Base-by-base conservation (phyloP, 2,329 filamentous ascomycete species). In the Phialophora tarda region DNA sequence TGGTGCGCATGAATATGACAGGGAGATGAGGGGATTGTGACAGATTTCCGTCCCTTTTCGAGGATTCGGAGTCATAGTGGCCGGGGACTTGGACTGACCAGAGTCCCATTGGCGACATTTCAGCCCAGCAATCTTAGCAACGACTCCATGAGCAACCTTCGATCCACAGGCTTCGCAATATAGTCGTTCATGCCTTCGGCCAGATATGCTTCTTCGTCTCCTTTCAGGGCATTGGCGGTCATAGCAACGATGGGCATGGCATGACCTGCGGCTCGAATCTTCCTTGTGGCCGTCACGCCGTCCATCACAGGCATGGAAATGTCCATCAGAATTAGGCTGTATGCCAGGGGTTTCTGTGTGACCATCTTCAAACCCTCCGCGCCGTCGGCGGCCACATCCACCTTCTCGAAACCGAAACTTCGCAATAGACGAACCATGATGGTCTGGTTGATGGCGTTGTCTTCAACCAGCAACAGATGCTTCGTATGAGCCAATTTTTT, bases 341-440 rank as follows among this genome's bases (percentile, higher is more conserved):
- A 84, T 76, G 92, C 93, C 71, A 97, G 92, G 23, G 89, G 82
- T 68, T 96, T 92, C 62, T 78, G 75, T 7, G 77, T 77, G 1
- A 84, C 73, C 70, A 80, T 74, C 3, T 74, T 74, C 64, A 93
- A 90, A 0, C 93, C 93, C 78, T 97, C 91, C 76, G 95, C 91
- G 0, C 90, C 90, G 73, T 92, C 90, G 74, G 91, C 91, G 59
- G 93, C 93, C 17, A 97, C 91, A 47, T 80, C 80, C 0, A 83
- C 71, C 74, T 96, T 91, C 66, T 80, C 80, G 4, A 82, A 77
- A 5, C 80, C 79, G 73, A 82, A 81, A 8, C 82, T 72, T 44
- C 78, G 79, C 59, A 89, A 78, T 85, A 89, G 87, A 54, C 86
- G 86, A 63, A 87, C 79, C 11, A 88, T 79, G 38, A 81, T 76